Evolutionary conservation across 2,329 filamentous ascomycete species (phyloP).

Genomic region (Calonectria montana): DNA sequence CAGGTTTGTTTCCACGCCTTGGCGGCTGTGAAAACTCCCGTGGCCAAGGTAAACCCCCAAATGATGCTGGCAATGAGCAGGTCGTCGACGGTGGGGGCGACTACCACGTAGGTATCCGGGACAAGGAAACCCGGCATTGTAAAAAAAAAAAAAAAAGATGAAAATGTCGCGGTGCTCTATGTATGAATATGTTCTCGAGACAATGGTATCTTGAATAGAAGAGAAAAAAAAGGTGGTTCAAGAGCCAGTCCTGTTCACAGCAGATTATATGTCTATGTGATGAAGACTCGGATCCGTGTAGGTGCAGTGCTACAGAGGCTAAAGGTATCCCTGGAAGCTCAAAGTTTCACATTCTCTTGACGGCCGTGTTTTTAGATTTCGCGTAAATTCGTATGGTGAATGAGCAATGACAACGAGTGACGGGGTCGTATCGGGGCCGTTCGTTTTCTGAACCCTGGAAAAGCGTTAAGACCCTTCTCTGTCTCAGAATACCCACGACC

Average conservation of each 20-base stretch:
- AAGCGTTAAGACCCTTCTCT: background rate
- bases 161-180: background rate
- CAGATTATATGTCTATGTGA: background rate
- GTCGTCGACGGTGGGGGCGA: constrained; percentile 29
- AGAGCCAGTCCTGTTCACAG: background rate
- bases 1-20: constrained; percentile 37
- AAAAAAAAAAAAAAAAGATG: background rate
- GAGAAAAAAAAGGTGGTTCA: too few relatives aligned
- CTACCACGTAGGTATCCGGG: constrained; percentile 30
- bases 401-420: background rate
- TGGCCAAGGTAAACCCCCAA: constrained; percentile 39
- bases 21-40: constrained; percentile 31
- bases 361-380: background rate
- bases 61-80: constrained; percentile 39
- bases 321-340: background rate
- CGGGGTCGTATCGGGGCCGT: background rate
- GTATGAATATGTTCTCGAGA: background rate
- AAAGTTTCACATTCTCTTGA: background rate
- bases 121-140: constrained; percentile 18
- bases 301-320: background rate
- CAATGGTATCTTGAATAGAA: too few relatives aligned
- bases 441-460: background rate
- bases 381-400: background rate
- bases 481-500: background rate
- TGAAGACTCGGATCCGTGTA: background rate